These are phyloP conservation scores for Verticillium tricorpus DNA, from an alignment of 2,329 filamentous ascomycete genomes.

Conservation along the genomic window DNA sequence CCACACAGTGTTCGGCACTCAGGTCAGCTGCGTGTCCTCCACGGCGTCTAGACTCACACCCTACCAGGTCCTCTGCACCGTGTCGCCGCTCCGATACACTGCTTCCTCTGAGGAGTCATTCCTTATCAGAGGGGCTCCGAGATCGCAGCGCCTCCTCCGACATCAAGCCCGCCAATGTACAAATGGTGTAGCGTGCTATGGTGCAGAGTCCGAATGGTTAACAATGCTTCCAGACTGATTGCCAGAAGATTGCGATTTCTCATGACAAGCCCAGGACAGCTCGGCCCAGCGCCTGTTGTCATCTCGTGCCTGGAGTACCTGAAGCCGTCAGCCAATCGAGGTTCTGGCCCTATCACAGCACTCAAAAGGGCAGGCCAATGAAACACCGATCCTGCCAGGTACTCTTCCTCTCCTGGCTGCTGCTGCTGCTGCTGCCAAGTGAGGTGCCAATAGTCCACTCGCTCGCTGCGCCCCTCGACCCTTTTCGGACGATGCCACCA, in stretches of 20 bases:
- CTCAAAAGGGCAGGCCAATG: not conserved
- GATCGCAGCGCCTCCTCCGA: not conserved
- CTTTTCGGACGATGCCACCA: not conserved
- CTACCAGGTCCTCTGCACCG: not conserved
- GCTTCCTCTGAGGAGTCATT: not conserved
- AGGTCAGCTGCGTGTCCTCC: not conserved
- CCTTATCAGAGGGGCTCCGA: slow-evolving; percentile 1
- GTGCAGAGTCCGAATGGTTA: not conserved
- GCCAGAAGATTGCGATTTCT: not conserved
- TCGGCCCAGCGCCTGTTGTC: not conserved
- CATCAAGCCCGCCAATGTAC: not conserved
- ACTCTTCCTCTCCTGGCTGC: not conserved
- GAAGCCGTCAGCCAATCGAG: not conserved
- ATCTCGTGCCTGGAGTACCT: not conserved
- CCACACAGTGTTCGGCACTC: not conserved
- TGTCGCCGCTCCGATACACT: not conserved
- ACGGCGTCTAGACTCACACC: not conserved
- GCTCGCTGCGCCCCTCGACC: not conserved
- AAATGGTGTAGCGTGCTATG: not conserved
- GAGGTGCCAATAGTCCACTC: not conserved
- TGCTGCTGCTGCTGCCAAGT: not conserved
- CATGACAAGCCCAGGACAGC: not conserved
- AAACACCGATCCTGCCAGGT: not conserved
- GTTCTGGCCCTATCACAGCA: not conserved
- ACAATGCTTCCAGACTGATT: not conserved